phyloP scores from a whole-genome alignment of 2,329 filamentous ascomycete species.

The Lachnellula hyalina region DNA sequence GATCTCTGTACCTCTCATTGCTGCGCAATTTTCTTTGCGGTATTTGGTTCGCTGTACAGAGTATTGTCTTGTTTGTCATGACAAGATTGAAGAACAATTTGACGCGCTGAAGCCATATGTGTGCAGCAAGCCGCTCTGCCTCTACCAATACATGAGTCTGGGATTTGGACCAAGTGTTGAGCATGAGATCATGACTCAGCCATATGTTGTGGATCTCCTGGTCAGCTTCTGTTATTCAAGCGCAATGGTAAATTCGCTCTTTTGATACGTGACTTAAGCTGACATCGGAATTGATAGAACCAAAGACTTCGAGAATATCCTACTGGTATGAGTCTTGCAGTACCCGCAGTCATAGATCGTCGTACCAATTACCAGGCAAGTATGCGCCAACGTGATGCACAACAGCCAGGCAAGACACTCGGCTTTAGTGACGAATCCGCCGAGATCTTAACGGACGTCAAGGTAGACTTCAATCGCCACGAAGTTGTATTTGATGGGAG shows the following conservation, averaged over 20 bases:
- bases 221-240: constrained; percentile 71
- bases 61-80: constrained; percentile 83
- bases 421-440: not conserved
- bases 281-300: constrained; percentile 7
- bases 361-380: not conserved
- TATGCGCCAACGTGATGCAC: not conserved
- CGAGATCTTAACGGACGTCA: constrained; percentile 10
- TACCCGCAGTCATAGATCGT: constrained; percentile 18
- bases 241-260: constrained; percentile 22
- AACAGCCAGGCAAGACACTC: not conserved
- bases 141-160: constrained; percentile 85
- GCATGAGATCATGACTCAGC: constrained; percentile 73
- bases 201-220: constrained; percentile 78
- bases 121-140: constrained; percentile 67
- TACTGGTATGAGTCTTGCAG: constrained; percentile 30
- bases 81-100: constrained; percentile 58
- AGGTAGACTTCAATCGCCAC: constrained; percentile 16
- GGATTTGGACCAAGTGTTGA: constrained; percentile 83
- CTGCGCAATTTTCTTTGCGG: constrained; percentile 71
- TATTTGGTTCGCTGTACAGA: constrained; percentile 77
- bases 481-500: constrained; percentile 21
- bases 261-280: not conserved
- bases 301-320: constrained; percentile 29
- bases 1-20: constrained; percentile 48
- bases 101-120: constrained; percentile 74